Evolutionary conservation across 805 yeast genomes (phyloP).

Genomic region (Debaryomyces prosopidis): DNA sequence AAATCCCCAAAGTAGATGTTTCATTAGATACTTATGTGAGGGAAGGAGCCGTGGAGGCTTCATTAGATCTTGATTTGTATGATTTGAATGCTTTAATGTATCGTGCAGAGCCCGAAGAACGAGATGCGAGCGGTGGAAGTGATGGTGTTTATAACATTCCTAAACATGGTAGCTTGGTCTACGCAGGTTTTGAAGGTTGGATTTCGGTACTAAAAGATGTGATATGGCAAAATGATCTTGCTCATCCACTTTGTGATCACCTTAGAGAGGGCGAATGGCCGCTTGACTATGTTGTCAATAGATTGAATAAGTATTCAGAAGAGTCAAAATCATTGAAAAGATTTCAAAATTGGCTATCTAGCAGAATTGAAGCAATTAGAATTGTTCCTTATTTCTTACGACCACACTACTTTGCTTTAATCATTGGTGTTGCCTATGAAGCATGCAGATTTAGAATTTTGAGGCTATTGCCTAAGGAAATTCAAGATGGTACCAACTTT

Average conservation of each 20-base stretch:
- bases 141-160: slow-evolving; percentile 80
- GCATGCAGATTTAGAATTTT: slow-evolving; percentile 74
- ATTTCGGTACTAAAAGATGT: slow-evolving; percentile 62
- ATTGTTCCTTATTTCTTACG: slow-evolving; percentile 74
- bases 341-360: slow-evolving; percentile 70
- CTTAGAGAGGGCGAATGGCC: slow-evolving; percentile 89
- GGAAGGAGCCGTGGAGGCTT: slow-evolving; percentile 75
- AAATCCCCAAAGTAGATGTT: slow-evolving; percentile 63
- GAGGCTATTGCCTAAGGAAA: slow-evolving; percentile 49
- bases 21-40: slow-evolving; percentile 67
- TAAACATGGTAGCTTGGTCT: slow-evolving; percentile 66
- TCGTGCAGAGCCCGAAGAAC: slow-evolving; percentile 83
- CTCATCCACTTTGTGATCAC: slow-evolving; percentile 81
- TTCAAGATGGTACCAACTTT: slow-evolving; percentile 67
- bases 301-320: slow-evolving; percentile 57
- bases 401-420: slow-evolving; percentile 84
- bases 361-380: slow-evolving; percentile 63
- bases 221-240: slow-evolving; percentile 70
- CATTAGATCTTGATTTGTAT: slow-evolving; percentile 56
- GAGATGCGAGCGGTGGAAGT: slow-evolving; percentile 70
- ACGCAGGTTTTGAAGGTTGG: slow-evolving; percentile 96
- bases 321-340: slow-evolving; percentile 47
- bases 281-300: slow-evolving; percentile 64
- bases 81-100: slow-evolving; percentile 77
- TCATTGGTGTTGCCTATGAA: slow-evolving; percentile 81